phyloP scores from a whole-genome alignment of 352 stramenopile species.

The Saprolegnia parasitica region DNA sequence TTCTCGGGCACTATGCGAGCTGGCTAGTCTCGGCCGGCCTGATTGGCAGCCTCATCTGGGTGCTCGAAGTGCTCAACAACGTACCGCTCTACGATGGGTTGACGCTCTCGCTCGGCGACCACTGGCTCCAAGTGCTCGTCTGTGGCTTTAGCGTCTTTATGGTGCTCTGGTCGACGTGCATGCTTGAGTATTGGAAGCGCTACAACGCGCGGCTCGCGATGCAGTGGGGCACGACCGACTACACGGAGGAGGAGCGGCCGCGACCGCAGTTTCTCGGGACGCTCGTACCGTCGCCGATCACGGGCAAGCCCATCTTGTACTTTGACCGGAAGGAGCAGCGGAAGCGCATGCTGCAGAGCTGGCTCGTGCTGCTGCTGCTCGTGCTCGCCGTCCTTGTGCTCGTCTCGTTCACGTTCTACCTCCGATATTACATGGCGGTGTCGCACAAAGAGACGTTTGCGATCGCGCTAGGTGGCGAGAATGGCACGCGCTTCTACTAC shows the following conservation, averaged over 20 bases:
- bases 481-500: slow-evolving; percentile 40
- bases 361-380: slow-evolving; percentile 72
- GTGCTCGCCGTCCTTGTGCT: slow-evolving; percentile 70
- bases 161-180: slow-evolving; percentile 84
- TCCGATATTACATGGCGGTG: slow-evolving; percentile 57
- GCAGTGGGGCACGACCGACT: slow-evolving; percentile 82
- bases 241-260: slow-evolving; percentile 58
- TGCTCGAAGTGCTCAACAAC: slow-evolving; percentile 43
- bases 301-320: slow-evolving; percentile 63
- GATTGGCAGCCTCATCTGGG: slow-evolving; percentile 84
- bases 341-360: slow-evolving; percentile 67
- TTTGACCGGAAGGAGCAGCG: slow-evolving; percentile 65
- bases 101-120: slow-evolving; percentile 56
- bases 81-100: slow-evolving; percentile 58
- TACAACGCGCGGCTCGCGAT: slow-evolving; percentile 73
- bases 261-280: slow-evolving; percentile 76
- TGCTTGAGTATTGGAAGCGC: slow-evolving; percentile 89
- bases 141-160: slow-evolving; percentile 85
- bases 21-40: slow-evolving; percentile 92
- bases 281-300: slow-evolving; percentile 67
- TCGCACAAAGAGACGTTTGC: slow-evolving; percentile 54
- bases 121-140: slow-evolving; percentile 79
- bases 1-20: slow-evolving; percentile 93
- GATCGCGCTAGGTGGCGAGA: slow-evolving; percentile 48
- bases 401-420: slow-evolving; percentile 72